phyloP scores from a whole-genome alignment of 495 filamentous ascomycete species.

The Hypoxylon intermedium region DNA sequence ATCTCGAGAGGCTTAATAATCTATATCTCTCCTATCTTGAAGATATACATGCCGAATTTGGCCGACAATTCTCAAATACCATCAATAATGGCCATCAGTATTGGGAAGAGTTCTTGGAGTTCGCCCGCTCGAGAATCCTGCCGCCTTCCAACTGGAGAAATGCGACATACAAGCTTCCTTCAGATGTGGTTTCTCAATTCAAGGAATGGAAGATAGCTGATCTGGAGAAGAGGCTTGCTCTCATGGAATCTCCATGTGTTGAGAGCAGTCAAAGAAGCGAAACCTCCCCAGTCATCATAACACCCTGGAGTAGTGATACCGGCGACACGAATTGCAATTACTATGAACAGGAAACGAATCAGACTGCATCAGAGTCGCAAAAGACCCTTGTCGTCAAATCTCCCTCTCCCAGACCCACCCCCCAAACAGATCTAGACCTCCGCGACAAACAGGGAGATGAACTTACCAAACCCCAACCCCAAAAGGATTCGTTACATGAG shows the following conservation, averaged over 20 bases:
- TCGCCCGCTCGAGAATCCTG: neutral
- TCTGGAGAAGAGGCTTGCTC: neutral
- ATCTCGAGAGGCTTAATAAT: constrained; percentile 1
- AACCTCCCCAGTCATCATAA: too few species aligned
- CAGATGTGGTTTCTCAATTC: constrained; percentile 3
- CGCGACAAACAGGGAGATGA: too few species aligned
- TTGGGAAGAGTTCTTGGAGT: constrained; percentile 3
- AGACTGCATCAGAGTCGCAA: too few species aligned
- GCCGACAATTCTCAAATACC: neutral
- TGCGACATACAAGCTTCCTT: constrained; percentile 2
- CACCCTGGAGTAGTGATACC: too few species aligned
- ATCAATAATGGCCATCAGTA: neutral
- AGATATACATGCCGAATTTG: neutral
- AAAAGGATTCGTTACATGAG: too few species aligned
- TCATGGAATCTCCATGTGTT: neutral
- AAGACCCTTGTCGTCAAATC: too few species aligned
- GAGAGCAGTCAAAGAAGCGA: too few species aligned
- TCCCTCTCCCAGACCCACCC: too few species aligned
- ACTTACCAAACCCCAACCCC: too few species aligned
- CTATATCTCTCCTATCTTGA: neutral
- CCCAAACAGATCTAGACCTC: too few species aligned
- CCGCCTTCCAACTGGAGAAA: neutral
- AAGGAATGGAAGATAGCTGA: constrained; percentile 11
- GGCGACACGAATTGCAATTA: too few species aligned
- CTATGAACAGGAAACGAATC: too few species aligned